A percentile compares a stretch with the other conserved stretches of the same genome.
phyloP scores from a whole-genome alignment of 257 asterid genomes.

The Haberlea rhodopensis region DNA sequence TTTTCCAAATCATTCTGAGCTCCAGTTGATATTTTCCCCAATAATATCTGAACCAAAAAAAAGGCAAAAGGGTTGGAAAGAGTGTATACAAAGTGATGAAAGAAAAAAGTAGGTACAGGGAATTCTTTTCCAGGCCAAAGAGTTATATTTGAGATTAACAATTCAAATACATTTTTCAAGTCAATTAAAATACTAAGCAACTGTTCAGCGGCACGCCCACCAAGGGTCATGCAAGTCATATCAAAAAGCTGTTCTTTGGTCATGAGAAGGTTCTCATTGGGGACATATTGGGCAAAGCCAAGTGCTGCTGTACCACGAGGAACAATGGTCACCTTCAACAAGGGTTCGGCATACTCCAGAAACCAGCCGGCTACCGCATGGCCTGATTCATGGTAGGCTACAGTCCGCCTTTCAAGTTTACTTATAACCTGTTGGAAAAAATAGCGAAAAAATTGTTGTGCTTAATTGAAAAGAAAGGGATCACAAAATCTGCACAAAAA shows the following conservation, averaged over 20 bases:
- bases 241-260: constrained; percentile 92
- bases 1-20: constrained; percentile 94
- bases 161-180: neutral
- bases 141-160: neutral
- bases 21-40: constrained; percentile 91
- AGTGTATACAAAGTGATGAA: neutral
- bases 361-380: constrained; percentile 97
- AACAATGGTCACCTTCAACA: constrained; percentile 85
- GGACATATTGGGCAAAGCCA: constrained; percentile 93
- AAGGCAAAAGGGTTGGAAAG: neutral
- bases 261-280: constrained; percentile 89
- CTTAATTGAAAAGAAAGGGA: neutral
- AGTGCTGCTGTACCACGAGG: constrained; percentile 98
- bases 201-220: constrained; percentile 99
- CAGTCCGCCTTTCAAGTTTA: constrained; percentile 81
- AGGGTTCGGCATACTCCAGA: constrained; percentile 83
- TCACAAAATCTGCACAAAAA: neutral
- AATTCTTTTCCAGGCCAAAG: neutral
- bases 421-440: constrained; percentile 85
- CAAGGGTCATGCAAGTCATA: constrained; percentile 97
- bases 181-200: constrained; percentile 9
- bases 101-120: too few species aligned
- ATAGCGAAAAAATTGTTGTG: neutral
- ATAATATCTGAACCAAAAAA: constrained; percentile 49
- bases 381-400: constrained; percentile 94